Base-by-base conservation (phyloP, 345 rosid genomes). In the Iberis pinnata region DNA sequence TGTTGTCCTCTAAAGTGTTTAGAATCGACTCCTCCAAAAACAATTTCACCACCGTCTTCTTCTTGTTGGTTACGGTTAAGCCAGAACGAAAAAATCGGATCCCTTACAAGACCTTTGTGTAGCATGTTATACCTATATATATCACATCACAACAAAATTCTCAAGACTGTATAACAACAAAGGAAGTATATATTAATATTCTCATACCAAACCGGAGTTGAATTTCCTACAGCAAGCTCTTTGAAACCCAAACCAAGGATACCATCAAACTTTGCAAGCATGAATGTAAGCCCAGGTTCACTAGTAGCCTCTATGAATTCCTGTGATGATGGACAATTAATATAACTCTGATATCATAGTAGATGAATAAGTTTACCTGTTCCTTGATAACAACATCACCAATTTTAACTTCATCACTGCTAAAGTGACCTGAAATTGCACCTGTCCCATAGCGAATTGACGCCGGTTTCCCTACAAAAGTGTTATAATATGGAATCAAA, bases 211-310 rank as follows among this genome's bases (percentile, higher is more conserved):
- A 89, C 76, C 38, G 97, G 96, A 25, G 79, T 74, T 46, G 90
- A 81, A 3, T 82, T 71, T 53, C 90, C 96, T 39, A 86, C 83
- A 4, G 94, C 62, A 41, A 89, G 86, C 79, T 86, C 95, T 80
- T 82, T 82, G 65, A 80, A 89, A n/a, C 96, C 90, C 43, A 89
- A 86, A 38, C 97, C 97, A 66, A 89, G 78, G 42, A 84, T 78
- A 36, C 97, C 97, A 63, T 89, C 95, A 76, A 89, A 89, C 66
- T 84, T 89, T 40, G 94, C 95, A 15, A 80, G 74, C 77, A 89
- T 54, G 80, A 89, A 89, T 24, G 86, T 82, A 65, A 89, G 61
- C 61, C 97, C 76, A 26, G 83, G 96, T 64, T 89, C 97, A 64
- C 43, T 80, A 39, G 97, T 81, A 51, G 97, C 97, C 75, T 89